Conservation (phyloP, 2,329 filamentous ascomycete species). For the Arthroderma sp. region DNA sequence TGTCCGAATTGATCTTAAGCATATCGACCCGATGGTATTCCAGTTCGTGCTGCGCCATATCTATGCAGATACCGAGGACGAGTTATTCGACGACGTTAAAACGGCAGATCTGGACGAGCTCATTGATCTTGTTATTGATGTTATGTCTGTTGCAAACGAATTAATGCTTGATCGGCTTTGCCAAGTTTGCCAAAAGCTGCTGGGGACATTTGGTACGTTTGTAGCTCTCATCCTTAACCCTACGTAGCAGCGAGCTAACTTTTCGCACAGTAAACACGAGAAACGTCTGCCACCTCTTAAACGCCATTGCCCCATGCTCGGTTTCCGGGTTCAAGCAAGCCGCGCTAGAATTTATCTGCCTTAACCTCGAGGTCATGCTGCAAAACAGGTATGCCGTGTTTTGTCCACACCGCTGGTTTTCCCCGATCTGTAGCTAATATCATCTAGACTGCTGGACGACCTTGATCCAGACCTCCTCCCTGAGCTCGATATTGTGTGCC, state of each 20-base stretch:
- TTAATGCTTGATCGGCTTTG: constrained; percentile 86
- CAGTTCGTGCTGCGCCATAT: constrained; percentile 65
- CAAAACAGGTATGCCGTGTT: constrained; percentile 53
- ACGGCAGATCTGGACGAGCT: constrained; percentile 65
- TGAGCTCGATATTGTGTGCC: constrained; percentile 69
- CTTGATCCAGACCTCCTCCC: constrained; percentile 70
- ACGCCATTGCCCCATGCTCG: constrained; percentile 71
- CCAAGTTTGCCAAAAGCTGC: constrained; percentile 72
- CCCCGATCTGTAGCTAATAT: background rate
- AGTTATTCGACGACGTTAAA: constrained; percentile 68
- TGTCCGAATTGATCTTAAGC: constrained; percentile 66
- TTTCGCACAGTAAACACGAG: constrained; percentile 52
- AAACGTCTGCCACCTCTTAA: constrained; percentile 75
- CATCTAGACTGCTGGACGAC: constrained; percentile 55
- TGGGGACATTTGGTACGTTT: constrained; percentile 59
- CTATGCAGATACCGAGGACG: constrained; percentile 68
- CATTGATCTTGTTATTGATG: constrained; percentile 77
- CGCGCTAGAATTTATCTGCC: constrained; percentile 76
- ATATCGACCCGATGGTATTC: constrained; percentile 63
- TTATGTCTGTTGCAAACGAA: constrained; percentile 82
- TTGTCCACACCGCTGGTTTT: background rate
- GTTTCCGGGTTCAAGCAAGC: constrained; percentile 78
- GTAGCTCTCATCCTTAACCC: background rate
- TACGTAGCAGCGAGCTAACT: constrained; percentile 12
- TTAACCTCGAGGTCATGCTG: constrained; percentile 83